Percentiles rank a stretch among this genome's conserved stretches.
Conservation (phyloP, 2,329 filamentous ascomycete species). For the Colletotrichum incanum region DNA sequence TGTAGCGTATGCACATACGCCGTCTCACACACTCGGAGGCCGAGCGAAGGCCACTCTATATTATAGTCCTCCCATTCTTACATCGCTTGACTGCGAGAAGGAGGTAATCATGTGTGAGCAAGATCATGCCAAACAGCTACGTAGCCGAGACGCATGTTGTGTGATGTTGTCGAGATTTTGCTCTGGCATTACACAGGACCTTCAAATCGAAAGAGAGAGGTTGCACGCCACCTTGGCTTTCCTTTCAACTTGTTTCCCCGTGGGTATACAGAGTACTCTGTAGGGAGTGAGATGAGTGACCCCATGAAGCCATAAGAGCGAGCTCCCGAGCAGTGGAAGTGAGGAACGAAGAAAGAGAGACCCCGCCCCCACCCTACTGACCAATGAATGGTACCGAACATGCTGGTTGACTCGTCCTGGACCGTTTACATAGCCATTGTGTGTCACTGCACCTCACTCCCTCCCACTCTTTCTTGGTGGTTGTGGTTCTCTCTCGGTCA, state of each 20-base stretch:
- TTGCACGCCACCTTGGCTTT: not conserved
- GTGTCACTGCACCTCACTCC: not conserved
- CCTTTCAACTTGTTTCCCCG: not conserved
- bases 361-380: not conserved
- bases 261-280: not conserved
- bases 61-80: no score
- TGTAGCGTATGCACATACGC: no score
- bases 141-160: not conserved
- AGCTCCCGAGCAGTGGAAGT: not conserved
- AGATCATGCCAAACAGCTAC: not conserved
- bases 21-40: no score
- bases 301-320: not conserved
- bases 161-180: not conserved
- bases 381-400: not conserved
- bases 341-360: not conserved
- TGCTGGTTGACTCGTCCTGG: not conserved
- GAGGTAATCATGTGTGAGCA: constrained; percentile 2
- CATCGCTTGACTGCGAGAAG: no score
- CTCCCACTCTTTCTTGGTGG: no score
- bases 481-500: not conserved
- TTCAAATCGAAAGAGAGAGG: not conserved
- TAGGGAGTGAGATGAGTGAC: not conserved
- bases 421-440: not conserved
- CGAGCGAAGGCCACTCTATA: no score
- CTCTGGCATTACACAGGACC: not conserved